Base-by-base conservation (phyloP, 2,329 filamentous ascomycete genomes). In the Neospermospora avenae region DNA sequence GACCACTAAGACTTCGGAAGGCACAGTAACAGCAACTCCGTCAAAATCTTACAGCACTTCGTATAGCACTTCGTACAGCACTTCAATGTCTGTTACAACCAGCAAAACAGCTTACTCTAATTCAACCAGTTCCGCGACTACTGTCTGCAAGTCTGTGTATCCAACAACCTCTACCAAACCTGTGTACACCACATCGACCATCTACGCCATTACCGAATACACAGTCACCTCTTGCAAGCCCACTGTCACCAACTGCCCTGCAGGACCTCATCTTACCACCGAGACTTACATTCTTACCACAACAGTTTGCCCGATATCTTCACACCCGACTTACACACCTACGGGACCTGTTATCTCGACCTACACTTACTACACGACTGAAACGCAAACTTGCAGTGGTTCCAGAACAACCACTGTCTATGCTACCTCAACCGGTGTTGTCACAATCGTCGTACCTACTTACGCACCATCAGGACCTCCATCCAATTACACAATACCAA, bases 181-280 rank as follows among this genome's bases (percentile, higher is more conserved):
- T 16, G 41, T 22, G 28, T 68, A 68, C 41, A 67, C 76, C 53
- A 66, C 65, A 59, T 80, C 79, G 2, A 81, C 81, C 45, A 72
- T 83, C 70, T 81, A 76, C 76, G 77, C 76, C 60, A 84, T 81
- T 52, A 71, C 73, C 3, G 70, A 77, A 16, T 62, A 68, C 28
- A 72, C 69, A 2, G 60, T 71, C 48, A 70, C 67, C 11, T 62
- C 63, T 3, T 71, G 69, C 55, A 63, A 68, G 1, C 62, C 62
- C 2, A 65, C 64, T 7, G 67, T 72, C 4, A 68, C 68, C 18
- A 61, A 70, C 41, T 72, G 70, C 62, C 69, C 69, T 8, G 39
- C 41, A 13, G 24, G 13, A 18, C 52, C 37, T 22, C 48, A 58
- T 13, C 16, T 45, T 14, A 58, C 57, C 0, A 60, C 60, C 34